phyloP scores from a whole-genome alignment of 257 asterid genomes.

The Eucommia ulmoides region DNA sequence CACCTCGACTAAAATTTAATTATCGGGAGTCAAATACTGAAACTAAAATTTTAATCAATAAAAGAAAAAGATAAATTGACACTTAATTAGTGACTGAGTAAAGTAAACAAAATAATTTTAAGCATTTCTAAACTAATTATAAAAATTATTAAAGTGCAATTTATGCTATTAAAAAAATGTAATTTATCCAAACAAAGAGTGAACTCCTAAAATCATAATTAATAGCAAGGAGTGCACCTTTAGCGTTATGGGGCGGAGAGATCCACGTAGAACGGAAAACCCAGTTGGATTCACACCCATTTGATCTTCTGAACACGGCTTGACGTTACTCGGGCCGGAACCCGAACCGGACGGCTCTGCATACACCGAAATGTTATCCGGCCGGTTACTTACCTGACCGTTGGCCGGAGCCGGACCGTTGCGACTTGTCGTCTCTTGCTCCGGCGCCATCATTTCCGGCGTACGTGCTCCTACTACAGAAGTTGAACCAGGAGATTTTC shows the following conservation, averaged over 20 bases:
- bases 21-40: too few species aligned
- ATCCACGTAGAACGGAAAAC: slow-evolving; percentile 36
- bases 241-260: slow-evolving; percentile 43
- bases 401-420: slow-evolving; percentile 19
- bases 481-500: background rate
- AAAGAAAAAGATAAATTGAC: background rate
- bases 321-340: slow-evolving; percentile 32
- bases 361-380: slow-evolving; percentile 21
- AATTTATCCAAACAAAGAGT: background rate
- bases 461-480: too few species aligned
- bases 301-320: slow-evolving; percentile 27
- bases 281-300: slow-evolving; percentile 8
- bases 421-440: slow-evolving; percentile 42
- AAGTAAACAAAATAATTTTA: background rate
- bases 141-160: background rate
- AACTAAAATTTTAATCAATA: background rate
- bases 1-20: too few species aligned
- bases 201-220: background rate
- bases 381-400: slow-evolving; percentile 11
- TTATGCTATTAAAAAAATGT: background rate
- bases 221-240: slow-evolving; percentile 21
- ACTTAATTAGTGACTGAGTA: background rate
- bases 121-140: background rate
- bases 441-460: slow-evolving; percentile 59
- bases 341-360: slow-evolving; percentile 31